Base-by-base conservation (phyloP, 768 basidiomycete genomes). In the Podaxis carcinomalis region DNA sequence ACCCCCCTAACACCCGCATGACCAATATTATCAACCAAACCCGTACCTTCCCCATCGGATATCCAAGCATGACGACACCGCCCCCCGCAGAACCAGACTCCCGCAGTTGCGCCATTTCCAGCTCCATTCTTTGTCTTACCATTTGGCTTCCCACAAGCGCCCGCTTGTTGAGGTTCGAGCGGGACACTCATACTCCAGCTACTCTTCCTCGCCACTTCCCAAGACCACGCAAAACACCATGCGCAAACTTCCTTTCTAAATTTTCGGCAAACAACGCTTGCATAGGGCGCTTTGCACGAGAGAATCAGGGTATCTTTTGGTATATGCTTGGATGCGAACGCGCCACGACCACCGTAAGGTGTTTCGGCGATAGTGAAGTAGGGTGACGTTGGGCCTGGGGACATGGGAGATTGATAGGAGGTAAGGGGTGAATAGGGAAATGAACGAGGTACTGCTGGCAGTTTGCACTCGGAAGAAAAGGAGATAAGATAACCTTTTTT, bases 211-310 rank as follows among this genome's bases (percentile, higher is more conserved):
- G 51, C 59, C 21, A 57, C 73, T 55, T 84, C 82, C 64, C 81
- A 81, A 25, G 83, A 77, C 67, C 88, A 88, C 40, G 79, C 77
- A 67, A 86, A 88, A 70, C 88, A 89, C 67, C 81, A 74, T 9
- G 79, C 82, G 65, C 87, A 89, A 51, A 87, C 85, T 68, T 88
- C 87, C 68, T 83, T 85, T 42, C 85, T 78, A 64, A 87, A 89
- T 62, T 81, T 80, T 66, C 80, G 83, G 69, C 82, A 82, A 54
- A 89, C 75, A 36, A 85, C 84, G 53, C 77, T 78, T 0, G 81
- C 77, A 66, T 84, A 87, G 0, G 88, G 87, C 4, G 71, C 70
- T 51, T 74, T 62, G 59, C 80, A 79, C 23, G 71, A 70, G 56
- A 81, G 73, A 46, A 87, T 68, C 25, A 74, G 73, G 7, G 79